Evolutionary conservation across 148 eudicot genomes (phyloP).

Genomic region (Camellia japonica): DNA sequence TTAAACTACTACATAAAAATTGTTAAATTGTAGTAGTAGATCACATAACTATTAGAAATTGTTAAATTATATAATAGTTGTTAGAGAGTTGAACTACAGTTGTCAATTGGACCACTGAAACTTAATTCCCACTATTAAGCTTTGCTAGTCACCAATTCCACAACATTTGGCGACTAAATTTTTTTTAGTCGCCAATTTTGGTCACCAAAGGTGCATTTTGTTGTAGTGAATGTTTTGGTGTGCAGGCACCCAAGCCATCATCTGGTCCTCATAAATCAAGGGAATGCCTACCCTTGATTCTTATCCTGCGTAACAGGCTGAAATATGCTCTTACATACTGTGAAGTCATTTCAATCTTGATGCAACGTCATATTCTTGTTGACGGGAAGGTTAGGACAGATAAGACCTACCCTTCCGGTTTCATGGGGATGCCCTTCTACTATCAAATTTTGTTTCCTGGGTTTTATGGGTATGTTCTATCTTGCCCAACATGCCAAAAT

Average conservation of each 20-base stretch:
- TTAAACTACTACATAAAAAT: too few relatives aligned
- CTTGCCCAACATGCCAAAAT: not conserved
- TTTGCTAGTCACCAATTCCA: too few relatives aligned
- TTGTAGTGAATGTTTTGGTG: not conserved
- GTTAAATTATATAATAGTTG: too few relatives aligned
- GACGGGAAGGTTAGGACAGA: slow-evolving; percentile 58
- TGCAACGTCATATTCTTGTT: slow-evolving; percentile 54
- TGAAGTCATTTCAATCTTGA: slow-evolving; percentile 44
- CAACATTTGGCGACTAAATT: too few relatives aligned
- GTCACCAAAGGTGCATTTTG: too few relatives aligned
- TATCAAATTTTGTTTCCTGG: too few relatives aligned
- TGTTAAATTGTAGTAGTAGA: too few relatives aligned
- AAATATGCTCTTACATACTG: slow-evolving; percentile 53
- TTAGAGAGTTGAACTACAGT: too few relatives aligned
- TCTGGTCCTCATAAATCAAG: slow-evolving; percentile 57
- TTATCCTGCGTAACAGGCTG: slow-evolving; percentile 48
- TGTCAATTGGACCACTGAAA: too few relatives aligned
- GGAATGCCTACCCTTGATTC: slow-evolving; percentile 52
- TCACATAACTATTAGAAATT: too few relatives aligned
- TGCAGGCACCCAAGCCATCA: slow-evolving; percentile 55
- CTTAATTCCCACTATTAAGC: too few relatives aligned
- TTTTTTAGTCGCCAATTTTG: too few relatives aligned
- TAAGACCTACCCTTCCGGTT: slow-evolving; percentile 51
- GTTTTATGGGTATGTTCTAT: not conserved
- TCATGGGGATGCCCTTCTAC: slow-evolving; percentile 36